Base-by-base conservation (phyloP, 225 moss, liverwort and hornwort species). In the Physcomitrellopsis africana region DNA sequence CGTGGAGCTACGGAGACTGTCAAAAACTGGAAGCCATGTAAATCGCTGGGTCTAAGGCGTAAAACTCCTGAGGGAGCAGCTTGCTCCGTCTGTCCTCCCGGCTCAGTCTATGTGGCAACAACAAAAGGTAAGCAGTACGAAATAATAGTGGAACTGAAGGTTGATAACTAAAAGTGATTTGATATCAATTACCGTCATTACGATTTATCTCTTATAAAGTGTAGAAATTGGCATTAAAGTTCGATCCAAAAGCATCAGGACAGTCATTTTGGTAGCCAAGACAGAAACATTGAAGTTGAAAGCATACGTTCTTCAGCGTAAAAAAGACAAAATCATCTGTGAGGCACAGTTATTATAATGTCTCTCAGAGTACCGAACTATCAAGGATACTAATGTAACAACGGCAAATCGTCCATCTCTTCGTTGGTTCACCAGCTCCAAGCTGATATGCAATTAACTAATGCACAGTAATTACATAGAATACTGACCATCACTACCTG, bases 31-130 rank as follows among this genome's bases (percentile, higher is more conserved):
- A 90, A 99, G 76, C 87, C 95, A 60, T 76, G 86, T 72, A 99
- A 76, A 72, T 95, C 93, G 26, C 66, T 74, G 48, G 92, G 85
- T 60, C 81, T 87, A 74, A 99, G 67, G 72, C 89, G 93, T 54
- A 99, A 74, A 26, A 95, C 80, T 83, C 93, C 95, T 63, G 99
- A 89, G 65, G 99, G 99, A 44, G 99, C 85, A 76, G 99, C 91
- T 80, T 99, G 99, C 80, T 99, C 95, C 68, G 95, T 90, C 78
- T 99, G 99, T 61, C 84, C 99, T 82, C 99, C 95, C 46, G 99
- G 99, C 77, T 99, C 95, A 81, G 87, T 91, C 99, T 99, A 89
- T 68, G 70, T 58, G 76, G 27, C 7, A 81, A 76, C 59, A 84
- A 65, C 15, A 58, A 27, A 49, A 60, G 41, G 67, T 70, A 18